Evolutionary conservation across 192 early-diverging fungal species (phyloP).

Genomic region (Coemansia umbellata): DNA sequence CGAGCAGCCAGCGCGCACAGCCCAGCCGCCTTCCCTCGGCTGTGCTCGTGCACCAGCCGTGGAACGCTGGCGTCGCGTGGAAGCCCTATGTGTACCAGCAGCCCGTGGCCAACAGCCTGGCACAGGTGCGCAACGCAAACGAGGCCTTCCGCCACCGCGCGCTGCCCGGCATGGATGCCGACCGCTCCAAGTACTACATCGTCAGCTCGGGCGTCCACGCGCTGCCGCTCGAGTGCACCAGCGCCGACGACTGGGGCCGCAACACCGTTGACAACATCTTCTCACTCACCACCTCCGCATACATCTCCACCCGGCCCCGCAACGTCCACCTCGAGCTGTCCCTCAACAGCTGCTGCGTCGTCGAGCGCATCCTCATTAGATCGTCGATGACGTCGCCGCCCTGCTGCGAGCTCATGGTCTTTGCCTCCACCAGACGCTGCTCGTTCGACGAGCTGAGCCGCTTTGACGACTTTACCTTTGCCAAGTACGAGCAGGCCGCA

Average conservation of each 20-base stretch:
- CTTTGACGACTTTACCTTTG: constrained; percentile 48
- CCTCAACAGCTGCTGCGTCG: constrained; percentile 6
- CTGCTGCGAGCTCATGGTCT: constrained; percentile 47
- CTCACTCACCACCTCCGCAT: constrained; percentile 8
- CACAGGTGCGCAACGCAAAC: constrained; percentile 1
- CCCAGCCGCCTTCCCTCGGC: not conserved
- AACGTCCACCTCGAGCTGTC: constrained; percentile 45
- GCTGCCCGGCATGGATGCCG: constrained; percentile 5
- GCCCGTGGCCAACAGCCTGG: constrained; percentile 10
- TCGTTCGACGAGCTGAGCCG: constrained; percentile 22
- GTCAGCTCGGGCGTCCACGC: constrained; percentile 12
- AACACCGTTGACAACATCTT: constrained; percentile 28
- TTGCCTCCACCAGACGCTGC: constrained; percentile 38
- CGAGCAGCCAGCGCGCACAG: not conserved
- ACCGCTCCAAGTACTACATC: constrained; percentile 12
- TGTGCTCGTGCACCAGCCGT: constrained; percentile 33
- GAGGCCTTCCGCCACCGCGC: not conserved
- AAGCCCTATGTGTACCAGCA: constrained; percentile 34
- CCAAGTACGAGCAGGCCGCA: constrained; percentile 28
- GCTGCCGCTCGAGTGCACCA: constrained; percentile 20
- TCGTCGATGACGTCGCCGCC: constrained; percentile 24
- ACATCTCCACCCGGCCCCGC: constrained; percentile 9
- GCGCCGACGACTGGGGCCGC: constrained; percentile 28
- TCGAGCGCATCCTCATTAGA: constrained; percentile 34
- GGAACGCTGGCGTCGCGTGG: constrained; percentile 26